phyloP scores from a whole-genome alignment of 192 early-diverging fungal genomes.

The Gigaspora rosea region DNA sequence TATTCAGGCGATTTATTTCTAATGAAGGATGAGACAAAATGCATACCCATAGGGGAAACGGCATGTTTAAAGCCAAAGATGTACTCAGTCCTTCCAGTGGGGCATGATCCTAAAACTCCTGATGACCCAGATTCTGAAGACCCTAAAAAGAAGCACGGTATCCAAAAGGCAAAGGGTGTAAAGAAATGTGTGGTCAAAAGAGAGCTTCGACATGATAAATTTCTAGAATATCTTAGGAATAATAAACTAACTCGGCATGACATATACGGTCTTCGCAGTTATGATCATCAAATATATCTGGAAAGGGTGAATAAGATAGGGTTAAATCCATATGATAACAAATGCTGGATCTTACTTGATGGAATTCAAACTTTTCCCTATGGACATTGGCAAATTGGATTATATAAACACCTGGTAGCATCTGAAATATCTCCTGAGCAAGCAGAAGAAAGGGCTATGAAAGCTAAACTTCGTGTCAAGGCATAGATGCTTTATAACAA shows the following conservation, averaged over 20 bases:
- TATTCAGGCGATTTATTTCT: conserved; percentile 21
- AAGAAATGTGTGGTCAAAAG: conserved; percentile 28
- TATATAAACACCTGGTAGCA: conserved; percentile 9
- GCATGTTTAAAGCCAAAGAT: conserved; percentile 31
- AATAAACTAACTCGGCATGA: conserved; percentile 20
- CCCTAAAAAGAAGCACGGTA: conserved; percentile 27
- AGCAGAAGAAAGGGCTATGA: conserved; percentile 29
- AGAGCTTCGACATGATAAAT: conserved; percentile 29
- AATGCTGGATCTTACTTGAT: conserved; percentile 20
- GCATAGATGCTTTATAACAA: background rate
- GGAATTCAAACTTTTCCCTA: conserved; percentile 25
- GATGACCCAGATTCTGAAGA: conserved; percentile 21
- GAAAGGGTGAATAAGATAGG: conserved; percentile 25
- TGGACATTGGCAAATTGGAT: conserved; percentile 18
- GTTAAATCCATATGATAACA: conserved; percentile 28
- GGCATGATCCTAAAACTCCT: conserved; percentile 26
- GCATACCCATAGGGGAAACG: background rate
- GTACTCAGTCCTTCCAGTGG: conserved; percentile 24
- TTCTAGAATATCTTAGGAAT: conserved; percentile 17
- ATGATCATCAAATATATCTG: conserved; percentile 26
- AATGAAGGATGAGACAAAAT: conserved; percentile 21
- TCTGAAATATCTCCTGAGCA: conserved; percentile 9
- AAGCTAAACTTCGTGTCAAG: conserved; percentile 2
- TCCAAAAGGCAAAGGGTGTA: conserved; percentile 26
- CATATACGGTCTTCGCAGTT: conserved; percentile 24